Evolutionary conservation across 768 basidiomycete species (phyloP).

Genomic region (Strobilomyces echinocephalus): DNA sequence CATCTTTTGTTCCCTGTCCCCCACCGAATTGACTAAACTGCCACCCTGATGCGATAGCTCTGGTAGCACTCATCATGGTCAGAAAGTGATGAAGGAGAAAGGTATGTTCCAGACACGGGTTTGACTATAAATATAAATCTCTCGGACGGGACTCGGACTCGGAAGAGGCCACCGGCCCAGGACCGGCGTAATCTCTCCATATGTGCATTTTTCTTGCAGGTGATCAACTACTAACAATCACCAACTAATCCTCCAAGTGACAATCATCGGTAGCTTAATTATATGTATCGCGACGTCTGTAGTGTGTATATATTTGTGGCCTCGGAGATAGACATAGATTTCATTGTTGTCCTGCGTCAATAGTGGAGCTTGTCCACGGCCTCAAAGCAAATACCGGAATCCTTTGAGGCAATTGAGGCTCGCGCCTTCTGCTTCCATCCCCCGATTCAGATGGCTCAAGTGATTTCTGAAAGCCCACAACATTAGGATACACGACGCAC

Average conservation of each 20-base stretch:
- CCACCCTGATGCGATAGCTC: constrained; percentile 47
- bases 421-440: constrained; percentile 37
- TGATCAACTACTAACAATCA: too few relatives aligned
- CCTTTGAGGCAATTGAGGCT: constrained; percentile 33
- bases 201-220: too few relatives aligned
- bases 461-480: constrained; percentile 46
- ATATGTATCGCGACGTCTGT: too few relatives aligned
- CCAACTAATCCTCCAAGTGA: too few relatives aligned
- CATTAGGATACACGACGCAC: constrained; percentile 46
- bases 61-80: constrained; percentile 23
- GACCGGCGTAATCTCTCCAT: too few relatives aligned
- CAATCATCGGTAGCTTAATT: too few relatives aligned
- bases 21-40: constrained; percentile 63
- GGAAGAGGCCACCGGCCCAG: constrained; percentile 3
- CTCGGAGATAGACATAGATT: too few relatives aligned
- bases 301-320: too few relatives aligned
- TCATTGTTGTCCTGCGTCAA: too few relatives aligned
- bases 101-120: background rate
- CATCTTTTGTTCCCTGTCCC: constrained; percentile 51
- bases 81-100: background rate
- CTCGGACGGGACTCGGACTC: too few relatives aligned
- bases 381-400: constrained; percentile 46
- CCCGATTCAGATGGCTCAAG: constrained; percentile 38
- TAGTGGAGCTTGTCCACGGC: too few relatives aligned
- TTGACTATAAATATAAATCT: constrained; percentile 2